These are phyloP conservation scores for Cladosporium cucumerinum DNA, from an alignment of 2,329 filamentous ascomycete genomes.

Conservation along the genomic window DNA sequence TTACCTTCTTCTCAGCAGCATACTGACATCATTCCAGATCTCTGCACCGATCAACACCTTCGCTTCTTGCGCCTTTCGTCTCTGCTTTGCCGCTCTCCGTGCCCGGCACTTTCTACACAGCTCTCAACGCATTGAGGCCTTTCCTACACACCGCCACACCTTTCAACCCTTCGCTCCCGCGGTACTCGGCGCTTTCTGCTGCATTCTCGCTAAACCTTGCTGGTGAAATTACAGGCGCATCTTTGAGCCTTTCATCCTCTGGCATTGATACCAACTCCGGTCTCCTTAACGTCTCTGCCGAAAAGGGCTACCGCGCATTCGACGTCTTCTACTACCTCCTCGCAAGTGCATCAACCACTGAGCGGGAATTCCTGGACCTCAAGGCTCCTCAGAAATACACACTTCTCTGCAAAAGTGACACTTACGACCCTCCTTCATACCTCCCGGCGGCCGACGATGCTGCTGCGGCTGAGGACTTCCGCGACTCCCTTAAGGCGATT, in stretches of 20 bases:
- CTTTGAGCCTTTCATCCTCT: conserved; percentile 75
- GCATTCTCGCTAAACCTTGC: conserved; percentile 77
- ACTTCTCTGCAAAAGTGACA: conserved; percentile 76
- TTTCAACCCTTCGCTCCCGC: conserved; percentile 77
- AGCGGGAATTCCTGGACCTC: conserved; percentile 82
- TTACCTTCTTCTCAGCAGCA: not conserved
- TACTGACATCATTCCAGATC: conserved; percentile 55
- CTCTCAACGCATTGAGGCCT: conserved; percentile 76
- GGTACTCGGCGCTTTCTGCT: conserved; percentile 76
- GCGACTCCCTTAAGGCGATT: conserved; percentile 79
- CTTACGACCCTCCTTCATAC: conserved; percentile 81
- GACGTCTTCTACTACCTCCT: conserved; percentile 97
- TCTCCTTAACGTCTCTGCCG: conserved; percentile 72
- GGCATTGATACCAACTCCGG: conserved; percentile 83
- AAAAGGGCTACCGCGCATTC: conserved; percentile 84
- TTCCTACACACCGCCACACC: conserved; percentile 87
- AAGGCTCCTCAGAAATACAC: conserved; percentile 73
- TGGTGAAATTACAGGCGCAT: conserved; percentile 73
- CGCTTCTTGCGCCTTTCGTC: conserved; percentile 76
- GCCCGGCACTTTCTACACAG: conserved; percentile 70
- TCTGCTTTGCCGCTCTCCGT: conserved; percentile 75
- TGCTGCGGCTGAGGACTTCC: conserved; percentile 89
- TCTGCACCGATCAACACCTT: conserved; percentile 83
- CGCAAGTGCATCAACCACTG: conserved; percentile 81
- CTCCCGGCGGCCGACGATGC: conserved; percentile 89